These are phyloP conservation scores for Erysimum cheiranthoides DNA, from an alignment of 345 rosid genomes.

Conservation along the genomic window DNA sequence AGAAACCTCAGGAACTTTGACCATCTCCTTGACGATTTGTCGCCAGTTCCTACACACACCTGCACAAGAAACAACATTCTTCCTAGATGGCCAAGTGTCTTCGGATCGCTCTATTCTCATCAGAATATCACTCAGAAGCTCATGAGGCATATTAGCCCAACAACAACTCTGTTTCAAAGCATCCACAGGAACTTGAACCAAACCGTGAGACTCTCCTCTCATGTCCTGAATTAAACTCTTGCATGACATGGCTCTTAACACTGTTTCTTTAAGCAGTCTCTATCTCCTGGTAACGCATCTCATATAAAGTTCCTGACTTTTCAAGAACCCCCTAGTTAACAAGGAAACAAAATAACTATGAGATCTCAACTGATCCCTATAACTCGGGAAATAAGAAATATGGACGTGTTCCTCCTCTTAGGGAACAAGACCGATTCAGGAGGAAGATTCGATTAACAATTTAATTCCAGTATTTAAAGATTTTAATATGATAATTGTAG, in stretches of 20 bases:
- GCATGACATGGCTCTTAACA: slow-evolving; percentile 54
- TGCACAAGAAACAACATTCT: slow-evolving; percentile 85
- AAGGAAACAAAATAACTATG: not conserved
- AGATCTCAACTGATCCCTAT: not conserved
- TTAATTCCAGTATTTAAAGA: too few species aligned
- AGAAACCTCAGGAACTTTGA: slow-evolving; percentile 72
- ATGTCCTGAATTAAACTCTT: slow-evolving; percentile 80
- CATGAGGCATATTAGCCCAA: slow-evolving; percentile 93
- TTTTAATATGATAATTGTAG: too few species aligned
- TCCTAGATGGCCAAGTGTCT: slow-evolving; percentile 72
- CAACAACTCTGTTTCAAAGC: slow-evolving; percentile 78
- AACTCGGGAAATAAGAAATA: not conserved
- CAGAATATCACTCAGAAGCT: slow-evolving; percentile 84
- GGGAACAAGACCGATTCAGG: not conserved
- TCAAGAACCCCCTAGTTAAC: slow-evolving; percentile 7
- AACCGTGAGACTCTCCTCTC: slow-evolving; percentile 85
- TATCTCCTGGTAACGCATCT: slow-evolving; percentile 15
- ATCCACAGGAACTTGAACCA: slow-evolving; percentile 74
- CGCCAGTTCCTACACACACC: slow-evolving; percentile 95
- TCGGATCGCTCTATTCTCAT: slow-evolving; percentile 82
- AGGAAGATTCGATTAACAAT: too few species aligned
- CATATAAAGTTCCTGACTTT: slow-evolving; percentile 23
- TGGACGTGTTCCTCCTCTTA: not conserved
- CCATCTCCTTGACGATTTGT: slow-evolving; percentile 82
- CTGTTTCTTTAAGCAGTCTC: not conserved